Evolutionary conservation across 2,329 filamentous ascomycete genomes (phyloP).

Genomic region (Zelopaecilomyces penicillatus): DNA sequence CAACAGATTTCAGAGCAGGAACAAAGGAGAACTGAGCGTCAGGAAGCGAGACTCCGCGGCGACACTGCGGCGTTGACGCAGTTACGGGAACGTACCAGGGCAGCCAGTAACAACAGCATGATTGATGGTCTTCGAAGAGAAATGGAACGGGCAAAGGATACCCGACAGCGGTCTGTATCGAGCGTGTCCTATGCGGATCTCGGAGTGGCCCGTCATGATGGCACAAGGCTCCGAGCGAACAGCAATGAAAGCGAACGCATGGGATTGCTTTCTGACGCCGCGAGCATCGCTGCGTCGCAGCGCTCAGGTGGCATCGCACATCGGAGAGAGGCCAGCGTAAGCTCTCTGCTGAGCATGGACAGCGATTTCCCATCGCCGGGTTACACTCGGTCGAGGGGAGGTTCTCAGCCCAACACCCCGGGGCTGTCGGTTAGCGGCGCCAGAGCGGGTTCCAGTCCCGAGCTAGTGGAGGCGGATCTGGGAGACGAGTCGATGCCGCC

Average conservation of each 20-base stretch:
- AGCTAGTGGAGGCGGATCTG: constrained; percentile 43
- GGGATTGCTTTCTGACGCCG: constrained; percentile 63
- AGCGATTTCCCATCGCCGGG: constrained; percentile 35
- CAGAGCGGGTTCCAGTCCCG: constrained; percentile 42
- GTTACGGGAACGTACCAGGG: constrained; percentile 50
- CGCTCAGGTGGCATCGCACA: constrained; percentile 27
- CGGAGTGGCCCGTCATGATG: constrained; percentile 69
- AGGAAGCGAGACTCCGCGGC: constrained; percentile 63
- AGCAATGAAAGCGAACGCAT: constrained; percentile 65
- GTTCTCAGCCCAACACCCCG: constrained; percentile 37
- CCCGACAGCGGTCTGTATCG: constrained; percentile 59
- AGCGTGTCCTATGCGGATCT: constrained; percentile 70
- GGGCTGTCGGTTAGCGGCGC: constrained; percentile 22
- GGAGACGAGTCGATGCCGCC: constrained; percentile 41
- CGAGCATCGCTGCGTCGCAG: constrained; percentile 45
- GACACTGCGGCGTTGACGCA: constrained; percentile 62
- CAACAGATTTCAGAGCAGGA: constrained; percentile 70
- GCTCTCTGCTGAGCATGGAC: constrained; percentile 48
- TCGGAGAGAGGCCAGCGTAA: constrained; percentile 40
- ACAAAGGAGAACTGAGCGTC: constrained; percentile 58
- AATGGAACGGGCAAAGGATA: constrained; percentile 48
- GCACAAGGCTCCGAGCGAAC: constrained; percentile 64
- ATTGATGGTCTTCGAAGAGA: constrained; percentile 52
- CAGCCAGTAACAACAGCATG: constrained; percentile 38
- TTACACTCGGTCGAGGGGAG: constrained; percentile 29